Percentiles rank a stretch among this genome's conserved stretches.
These are phyloP conservation scores for Cynanchum wilfordii DNA, from an alignment of 257 asterid genomes.

Conservation along the genomic window DNA sequence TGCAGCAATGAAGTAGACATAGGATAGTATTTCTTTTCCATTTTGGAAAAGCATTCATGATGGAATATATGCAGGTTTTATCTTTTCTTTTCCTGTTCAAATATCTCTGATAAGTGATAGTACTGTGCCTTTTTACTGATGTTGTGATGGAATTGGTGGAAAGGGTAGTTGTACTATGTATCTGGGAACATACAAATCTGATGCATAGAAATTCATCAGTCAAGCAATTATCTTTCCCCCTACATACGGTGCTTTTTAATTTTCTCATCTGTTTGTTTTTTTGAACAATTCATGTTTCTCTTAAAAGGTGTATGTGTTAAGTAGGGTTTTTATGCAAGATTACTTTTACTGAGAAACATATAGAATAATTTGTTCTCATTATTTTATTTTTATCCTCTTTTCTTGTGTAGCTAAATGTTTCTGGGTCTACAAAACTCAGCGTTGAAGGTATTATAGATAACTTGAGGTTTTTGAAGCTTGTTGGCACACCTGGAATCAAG, in stretches of 20 bases:
- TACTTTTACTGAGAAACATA: not conserved
- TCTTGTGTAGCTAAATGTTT: constrained; percentile 57
- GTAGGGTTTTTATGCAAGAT: not conserved
- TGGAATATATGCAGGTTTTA: not conserved
- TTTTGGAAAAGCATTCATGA: not conserved
- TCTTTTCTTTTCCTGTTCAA: not conserved
- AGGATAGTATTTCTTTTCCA: no score
- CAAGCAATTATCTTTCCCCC: not conserved
- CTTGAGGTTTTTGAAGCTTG: constrained; percentile 47
- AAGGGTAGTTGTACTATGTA: not conserved
- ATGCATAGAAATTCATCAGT: not conserved
- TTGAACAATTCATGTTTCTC: not conserved
- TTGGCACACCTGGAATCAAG: constrained; percentile 52
- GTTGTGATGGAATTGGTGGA: not conserved
- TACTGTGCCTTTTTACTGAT: not conserved
- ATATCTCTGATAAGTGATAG: not conserved
- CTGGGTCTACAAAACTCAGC: constrained; percentile 46
- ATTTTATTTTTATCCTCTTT: not conserved
- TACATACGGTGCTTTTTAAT: not conserved
- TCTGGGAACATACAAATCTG: not conserved
- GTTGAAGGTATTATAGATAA: constrained; percentile 37
- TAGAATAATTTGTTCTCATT: not conserved
- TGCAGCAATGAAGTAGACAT: no score
- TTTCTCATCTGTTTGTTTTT: not conserved
- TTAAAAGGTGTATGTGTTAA: not conserved